A percentile compares a stretch with the other conserved stretches of the same genome.
Conservation (phyloP, 2,329 filamentous ascomycete species). For the Aspergillus niger region DNA sequence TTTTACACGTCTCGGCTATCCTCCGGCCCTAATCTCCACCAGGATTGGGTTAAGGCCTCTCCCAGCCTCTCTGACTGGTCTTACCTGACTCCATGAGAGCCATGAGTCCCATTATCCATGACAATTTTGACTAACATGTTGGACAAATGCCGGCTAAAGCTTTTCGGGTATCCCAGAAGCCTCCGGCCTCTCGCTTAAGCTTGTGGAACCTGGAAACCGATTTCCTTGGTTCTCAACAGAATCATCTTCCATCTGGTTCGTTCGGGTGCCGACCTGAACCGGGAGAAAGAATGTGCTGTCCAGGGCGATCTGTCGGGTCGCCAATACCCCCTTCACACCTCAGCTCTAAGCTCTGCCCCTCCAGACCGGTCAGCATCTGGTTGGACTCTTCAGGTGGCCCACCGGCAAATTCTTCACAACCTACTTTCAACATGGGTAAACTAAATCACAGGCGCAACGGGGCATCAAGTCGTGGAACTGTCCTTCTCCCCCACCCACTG, state of each 20-base stretch:
- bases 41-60: conserved; percentile 5
- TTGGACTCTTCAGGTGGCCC: not conserved
- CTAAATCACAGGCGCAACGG: not conserved
- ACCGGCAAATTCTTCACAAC: conserved; percentile 14
- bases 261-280: not conserved
- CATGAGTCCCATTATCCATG: too few species aligned
- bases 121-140: not conserved
- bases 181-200: conserved; percentile 3
- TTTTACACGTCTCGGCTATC: conserved; percentile 1
- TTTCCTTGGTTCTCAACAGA: not conserved
- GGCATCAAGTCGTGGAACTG: not conserved
- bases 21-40: not conserved
- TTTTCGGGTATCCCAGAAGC: not conserved
- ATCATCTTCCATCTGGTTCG: conserved; percentile 4
- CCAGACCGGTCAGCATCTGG: not conserved
- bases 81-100: not conserved
- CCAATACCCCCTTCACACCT: not conserved
- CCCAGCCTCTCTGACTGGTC: conserved; percentile 4
- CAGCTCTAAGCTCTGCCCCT: not conserved
- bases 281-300: conserved; percentile 1
- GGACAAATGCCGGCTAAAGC: conserved; percentile 8
- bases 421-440: conserved; percentile 6
- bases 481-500: not conserved
- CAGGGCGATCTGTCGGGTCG: not conserved
- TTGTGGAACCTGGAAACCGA: conserved; percentile 1